Evolutionary conservation across 768 basidiomycete species (phyloP).

Genomic region (Pisolithus sp.): DNA sequence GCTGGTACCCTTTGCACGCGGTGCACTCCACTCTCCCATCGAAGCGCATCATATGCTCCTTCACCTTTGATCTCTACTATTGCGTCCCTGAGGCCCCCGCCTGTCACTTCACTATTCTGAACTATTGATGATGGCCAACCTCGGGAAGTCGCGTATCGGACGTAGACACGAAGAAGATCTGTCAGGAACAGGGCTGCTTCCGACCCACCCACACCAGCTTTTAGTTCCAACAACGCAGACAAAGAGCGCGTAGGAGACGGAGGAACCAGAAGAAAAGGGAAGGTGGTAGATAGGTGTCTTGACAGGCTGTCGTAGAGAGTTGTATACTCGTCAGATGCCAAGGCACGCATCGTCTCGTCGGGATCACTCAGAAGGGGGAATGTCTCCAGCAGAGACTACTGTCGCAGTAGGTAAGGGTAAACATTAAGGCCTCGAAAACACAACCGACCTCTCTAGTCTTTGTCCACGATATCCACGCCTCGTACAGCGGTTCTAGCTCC

Average conservation of each 20-base stretch:
- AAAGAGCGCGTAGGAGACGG: slow-evolving; percentile 57
- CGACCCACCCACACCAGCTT: slow-evolving; percentile 87
- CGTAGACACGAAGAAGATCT: slow-evolving; percentile 80
- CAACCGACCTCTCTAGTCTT: slow-evolving; percentile 50
- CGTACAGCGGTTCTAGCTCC: slow-evolving; percentile 59
- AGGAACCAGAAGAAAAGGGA: slow-evolving; percentile 72
- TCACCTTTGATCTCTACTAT: slow-evolving; percentile 73
- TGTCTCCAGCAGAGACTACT: slow-evolving; percentile 65
- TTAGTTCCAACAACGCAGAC: slow-evolving; percentile 83
- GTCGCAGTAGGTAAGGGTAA: slow-evolving; percentile 13
- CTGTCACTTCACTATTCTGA: slow-evolving; percentile 49
- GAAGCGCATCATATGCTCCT: slow-evolving; percentile 70
- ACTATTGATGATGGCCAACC: slow-evolving; percentile 62
- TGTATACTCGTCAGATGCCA: slow-evolving; percentile 65
- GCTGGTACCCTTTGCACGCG: slow-evolving; percentile 90
- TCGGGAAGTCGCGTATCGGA: slow-evolving; percentile 46
- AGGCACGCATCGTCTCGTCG: slow-evolving; percentile 66
- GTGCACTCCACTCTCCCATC: slow-evolving; percentile 95
- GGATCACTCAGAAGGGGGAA: slow-evolving; percentile 58
- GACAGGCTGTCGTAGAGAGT: slow-evolving; percentile 33
- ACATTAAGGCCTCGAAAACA: background rate
- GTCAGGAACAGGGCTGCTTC: slow-evolving; percentile 79
- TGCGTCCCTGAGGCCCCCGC: slow-evolving; percentile 71
- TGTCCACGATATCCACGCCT: slow-evolving; percentile 63
- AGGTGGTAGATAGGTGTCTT: slow-evolving; percentile 31